Conservation (phyloP, 2,329 filamentous ascomycete genomes). For the Diaporthe sp. region DNA sequence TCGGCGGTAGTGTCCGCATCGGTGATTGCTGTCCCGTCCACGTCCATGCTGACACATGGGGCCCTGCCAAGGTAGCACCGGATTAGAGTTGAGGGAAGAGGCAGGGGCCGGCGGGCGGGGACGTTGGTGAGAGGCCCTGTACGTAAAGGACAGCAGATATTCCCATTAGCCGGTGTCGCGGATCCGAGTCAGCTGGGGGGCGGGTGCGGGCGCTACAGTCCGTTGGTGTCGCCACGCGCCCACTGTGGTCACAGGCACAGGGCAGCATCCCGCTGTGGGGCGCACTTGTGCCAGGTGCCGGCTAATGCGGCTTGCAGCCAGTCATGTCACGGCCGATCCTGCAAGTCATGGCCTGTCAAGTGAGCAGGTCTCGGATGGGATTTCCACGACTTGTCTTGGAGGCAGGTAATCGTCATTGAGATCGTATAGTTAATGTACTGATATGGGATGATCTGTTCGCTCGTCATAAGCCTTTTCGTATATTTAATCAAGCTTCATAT, state of each 20-base stretch:
- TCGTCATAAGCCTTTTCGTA: background rate
- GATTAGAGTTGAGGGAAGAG: background rate
- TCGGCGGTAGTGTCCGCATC: background rate
- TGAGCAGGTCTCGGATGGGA: background rate
- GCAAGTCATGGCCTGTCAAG: slow-evolving; percentile 17
- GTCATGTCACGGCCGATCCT: slow-evolving; percentile 16
- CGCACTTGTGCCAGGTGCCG: background rate
- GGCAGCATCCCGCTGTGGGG: slow-evolving; percentile 16
- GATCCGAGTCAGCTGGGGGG: slow-evolving; percentile 11
- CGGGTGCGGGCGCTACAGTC: background rate
- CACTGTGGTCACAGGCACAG: slow-evolving; percentile 10
- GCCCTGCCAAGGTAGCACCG: slow-evolving; percentile 16
- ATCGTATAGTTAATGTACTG: background rate
- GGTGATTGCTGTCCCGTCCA: slow-evolving; percentile 29
- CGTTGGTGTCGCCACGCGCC: background rate
- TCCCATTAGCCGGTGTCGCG: background rate
- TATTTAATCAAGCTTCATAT: slow-evolving; percentile 21
- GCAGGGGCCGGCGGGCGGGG: background rate
- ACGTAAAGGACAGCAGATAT: background rate
- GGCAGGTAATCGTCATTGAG: no score
- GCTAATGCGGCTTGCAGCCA: slow-evolving; percentile 16
- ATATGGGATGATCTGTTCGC: background rate
- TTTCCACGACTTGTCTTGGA: no score
- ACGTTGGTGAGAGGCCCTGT: background rate
- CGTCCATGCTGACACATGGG: slow-evolving; percentile 35